A percentile compares a stretch with the other conserved stretches of the same genome.
These are phyloP conservation scores for Podospora appendiculata DNA, from an alignment of 495 filamentous ascomycete genomes.

Conservation along the genomic window DNA sequence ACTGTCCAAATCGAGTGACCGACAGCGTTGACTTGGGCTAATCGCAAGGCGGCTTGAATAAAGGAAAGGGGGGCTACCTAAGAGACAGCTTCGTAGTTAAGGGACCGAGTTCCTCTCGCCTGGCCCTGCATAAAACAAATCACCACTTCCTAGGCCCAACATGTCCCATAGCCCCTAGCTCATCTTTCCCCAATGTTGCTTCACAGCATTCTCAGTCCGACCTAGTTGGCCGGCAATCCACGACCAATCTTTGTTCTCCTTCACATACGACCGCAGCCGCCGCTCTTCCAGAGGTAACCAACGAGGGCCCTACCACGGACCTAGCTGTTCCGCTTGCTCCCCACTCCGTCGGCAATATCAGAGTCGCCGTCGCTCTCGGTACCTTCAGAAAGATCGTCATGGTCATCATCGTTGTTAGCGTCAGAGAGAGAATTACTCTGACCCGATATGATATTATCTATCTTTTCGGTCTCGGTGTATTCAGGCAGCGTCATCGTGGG, in stretches of 20 bases:
- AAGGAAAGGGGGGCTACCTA: no score
- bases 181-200: conserved; percentile 1
- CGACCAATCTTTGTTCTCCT: conserved; percentile 1
- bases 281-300: neutral
- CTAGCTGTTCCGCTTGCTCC: conserved; percentile 1
- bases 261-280: neutral
- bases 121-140: no score
- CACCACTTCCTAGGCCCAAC: no score
- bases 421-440: neutral
- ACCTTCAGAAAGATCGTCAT: neutral
- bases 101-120: no score
- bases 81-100: no score
- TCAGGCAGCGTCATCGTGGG: neutral
- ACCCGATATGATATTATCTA: neutral
- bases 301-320: conserved; percentile 1
- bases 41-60: no score
- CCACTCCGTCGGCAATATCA: neutral
- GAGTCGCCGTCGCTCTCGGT: neutral
- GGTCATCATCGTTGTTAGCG: neutral
- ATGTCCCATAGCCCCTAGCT: conserved; percentile 1
- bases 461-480: neutral
- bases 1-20: no score
- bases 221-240: conserved; percentile 2
- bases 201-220: neutral
- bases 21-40: no score